Conservation (phyloP, 495 filamentous ascomycete species). For the Aspergillus homomorphus region DNA sequence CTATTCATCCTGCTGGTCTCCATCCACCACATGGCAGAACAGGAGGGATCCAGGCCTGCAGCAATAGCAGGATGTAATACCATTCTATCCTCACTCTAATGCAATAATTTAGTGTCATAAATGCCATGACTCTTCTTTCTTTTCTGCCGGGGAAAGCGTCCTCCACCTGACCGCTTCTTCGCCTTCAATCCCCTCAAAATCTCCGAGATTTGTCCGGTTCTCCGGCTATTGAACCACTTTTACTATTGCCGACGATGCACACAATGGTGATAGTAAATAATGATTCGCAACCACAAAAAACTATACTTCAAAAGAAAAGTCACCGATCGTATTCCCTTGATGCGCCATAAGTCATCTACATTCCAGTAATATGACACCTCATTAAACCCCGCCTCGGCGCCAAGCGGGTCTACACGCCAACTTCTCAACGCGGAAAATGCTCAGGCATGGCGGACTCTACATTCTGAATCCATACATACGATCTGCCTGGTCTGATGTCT, state of each 20-base stretch:
- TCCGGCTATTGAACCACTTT: neutral
- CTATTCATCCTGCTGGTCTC: neutral
- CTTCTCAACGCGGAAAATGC: neutral
- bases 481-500: neutral
- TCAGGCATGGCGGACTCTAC: neutral
- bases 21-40: neutral
- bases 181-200: neutral
- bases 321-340: too few relatives aligned
- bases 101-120: neutral
- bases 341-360: too few relatives aligned
- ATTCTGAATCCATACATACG: too few relatives aligned
- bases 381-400: neutral
- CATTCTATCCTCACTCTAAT: neutral
- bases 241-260: neutral
- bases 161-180: too few relatives aligned
- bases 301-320: too few relatives aligned
- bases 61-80: neutral
- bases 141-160: neutral
- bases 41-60: neutral
- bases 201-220: neutral
- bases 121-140: neutral
- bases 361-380: neutral
- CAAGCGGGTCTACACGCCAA: neutral
- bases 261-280: neutral
- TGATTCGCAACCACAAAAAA: too few relatives aligned